phyloP scores from a whole-genome alignment of 129 eudicot genomes.

The Saussurea involucrata region DNA sequence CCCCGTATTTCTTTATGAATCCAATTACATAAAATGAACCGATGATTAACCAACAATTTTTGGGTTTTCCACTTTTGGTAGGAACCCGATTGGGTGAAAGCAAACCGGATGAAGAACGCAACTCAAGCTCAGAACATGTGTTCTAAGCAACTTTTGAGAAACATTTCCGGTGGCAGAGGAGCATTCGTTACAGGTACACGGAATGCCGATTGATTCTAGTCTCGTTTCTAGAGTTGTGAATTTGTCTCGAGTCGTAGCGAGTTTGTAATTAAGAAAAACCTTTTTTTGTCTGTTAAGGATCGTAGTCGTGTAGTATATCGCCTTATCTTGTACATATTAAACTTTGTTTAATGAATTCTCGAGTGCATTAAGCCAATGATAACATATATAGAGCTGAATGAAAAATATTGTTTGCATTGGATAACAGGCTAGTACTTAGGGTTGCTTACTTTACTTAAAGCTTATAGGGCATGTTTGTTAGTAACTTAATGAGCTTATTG shows the following conservation, averaged over 20 bases:
- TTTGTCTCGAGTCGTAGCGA: neutral
- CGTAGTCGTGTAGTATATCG: constrained; percentile 1
- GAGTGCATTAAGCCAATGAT: constrained; percentile 7
- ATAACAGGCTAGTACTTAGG: neutral
- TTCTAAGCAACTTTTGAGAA: constrained; percentile 75
- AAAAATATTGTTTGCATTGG: neutral
- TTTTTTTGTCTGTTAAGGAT: neutral
- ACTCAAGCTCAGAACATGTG: constrained; percentile 78
- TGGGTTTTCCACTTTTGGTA: constrained; percentile 6
- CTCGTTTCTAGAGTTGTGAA: neutral
- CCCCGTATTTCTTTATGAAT: too few relatives aligned
- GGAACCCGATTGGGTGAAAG: constrained; percentile 99
- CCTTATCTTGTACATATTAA: neutral
- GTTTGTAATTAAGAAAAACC: constrained; percentile 5
- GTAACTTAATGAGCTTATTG: too few relatives aligned
- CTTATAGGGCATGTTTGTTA: too few relatives aligned
- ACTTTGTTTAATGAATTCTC: neutral
- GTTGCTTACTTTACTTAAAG: too few relatives aligned
- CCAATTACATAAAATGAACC: too few relatives aligned
- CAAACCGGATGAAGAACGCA: constrained; percentile 82
- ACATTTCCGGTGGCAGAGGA: constrained; percentile 55
- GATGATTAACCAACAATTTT: neutral
- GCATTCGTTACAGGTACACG: constrained; percentile 1
- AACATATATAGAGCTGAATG: neutral
- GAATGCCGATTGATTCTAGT: constrained; percentile 4